Evolutionary conservation across 2,329 filamentous ascomycete species (phyloP), one percentile per base, ranked within the genome.

Genomic region (Phialophora tarda): DNA sequence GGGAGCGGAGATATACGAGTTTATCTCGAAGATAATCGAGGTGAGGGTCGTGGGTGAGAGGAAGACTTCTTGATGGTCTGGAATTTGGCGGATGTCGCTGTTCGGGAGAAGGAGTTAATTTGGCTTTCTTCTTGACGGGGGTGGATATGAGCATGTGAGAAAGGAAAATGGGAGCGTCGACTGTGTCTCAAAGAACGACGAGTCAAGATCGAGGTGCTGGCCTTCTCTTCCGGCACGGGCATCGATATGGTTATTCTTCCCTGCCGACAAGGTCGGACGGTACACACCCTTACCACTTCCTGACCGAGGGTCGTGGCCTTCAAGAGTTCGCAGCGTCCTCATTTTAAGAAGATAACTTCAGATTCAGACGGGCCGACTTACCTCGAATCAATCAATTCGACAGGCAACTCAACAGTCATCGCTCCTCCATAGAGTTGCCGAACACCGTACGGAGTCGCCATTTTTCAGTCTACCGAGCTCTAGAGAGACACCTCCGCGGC

Each of bases 11-110:
- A 96, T 89, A 63, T 91, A 90, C 81, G 97, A 90, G 62, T 91
- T 90, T 74, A 98, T 92, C 74, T 98, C 94, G 78, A 97, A 86
- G 73, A 97, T 93, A 77, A 97, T 88, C 79, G 87, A 93, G 2
- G 91, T 92, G 78, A 93, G 93, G 58, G 92, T 93, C 69, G 90
- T 85, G 70, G 86, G 85, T 76, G 96, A 92, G 74, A 97, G 89
- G 81, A 89, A 97, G 72, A 97, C 90, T 82, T 97, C 94, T 81
- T 98, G 93, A 78, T 96, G 91, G 77, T 94, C 69, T 3, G 72
- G 72, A 57, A 74, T 69, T 62, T 74, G 70, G 59, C 72, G 72
- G 60, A 74, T 58, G 53, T 69, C 64, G 58, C 70, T 73, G 63
- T 38, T 17, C 17, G 32, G 32, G 50, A 50, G 44, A 12, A 12